Base-by-base conservation (phyloP, 768 basidiomycete genomes). In the Psilocybe azurescens region DNA sequence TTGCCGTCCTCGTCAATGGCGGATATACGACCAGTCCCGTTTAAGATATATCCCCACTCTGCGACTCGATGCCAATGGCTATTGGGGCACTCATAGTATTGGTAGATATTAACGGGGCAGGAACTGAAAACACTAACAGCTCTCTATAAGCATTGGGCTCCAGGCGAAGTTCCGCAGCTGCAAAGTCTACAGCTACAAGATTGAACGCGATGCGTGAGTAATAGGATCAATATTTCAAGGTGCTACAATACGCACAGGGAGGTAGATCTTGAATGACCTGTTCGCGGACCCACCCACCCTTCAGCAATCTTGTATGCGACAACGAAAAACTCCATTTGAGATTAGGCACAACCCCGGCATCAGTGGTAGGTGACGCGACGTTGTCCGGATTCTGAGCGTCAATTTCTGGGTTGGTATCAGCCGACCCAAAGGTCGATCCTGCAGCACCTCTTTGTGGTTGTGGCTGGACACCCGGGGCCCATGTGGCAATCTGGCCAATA, bases 181-280 rank as follows among this genome's bases (percentile, higher is more conserved):
- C 50, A 30, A 51, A 51, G 16, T 51, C 50, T 14, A 30, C 29
- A 51, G 50, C 50, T 51, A 13, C 11, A 10, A 51, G 24, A 30
- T 13, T 29, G 16, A 13, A 51, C 30, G 29, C 13, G 14, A 20
- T 47, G 6, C 6, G 16, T 24, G 5, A 30, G 14, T 14, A 28
- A 11, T 6, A 14, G 24, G 20, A 28, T 11, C 33, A 7, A 36
- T 7, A 6, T 36, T 36, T 28, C 4, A 28, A 20, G 2, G 13
- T 29, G 2, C 14, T 7, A 51, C 28, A 32, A 51, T 29, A 29
- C 50, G 14, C 50, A 51, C 50, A 51, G 30, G 50, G 24, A 30
- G 50, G 50, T 28, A 51, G 14, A 51, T 51, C 50, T 28, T 51
- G 50, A 51, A 51, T 51, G 29, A 51, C 50, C 50, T 51, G 50